Conservation (phyloP, 345 rosid species). For the Boechera retrofracta region DNA sequence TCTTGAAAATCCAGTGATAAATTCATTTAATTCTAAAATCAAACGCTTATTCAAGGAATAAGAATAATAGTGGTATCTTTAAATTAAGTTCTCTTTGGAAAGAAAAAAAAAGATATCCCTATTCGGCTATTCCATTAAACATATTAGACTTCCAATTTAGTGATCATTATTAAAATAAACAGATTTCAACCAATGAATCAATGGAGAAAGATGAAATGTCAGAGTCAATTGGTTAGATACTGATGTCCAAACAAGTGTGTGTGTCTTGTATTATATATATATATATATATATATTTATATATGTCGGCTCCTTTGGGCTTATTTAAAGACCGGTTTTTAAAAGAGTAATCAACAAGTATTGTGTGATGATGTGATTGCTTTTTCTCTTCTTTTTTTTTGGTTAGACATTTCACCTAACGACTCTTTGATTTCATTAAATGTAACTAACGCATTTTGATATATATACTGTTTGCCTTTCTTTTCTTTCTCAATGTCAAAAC, state of each 20-base stretch:
- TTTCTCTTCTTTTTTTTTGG: slow-evolving; percentile 2
- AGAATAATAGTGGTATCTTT: slow-evolving; percentile 1
- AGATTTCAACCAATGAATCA: slow-evolving; percentile 22
- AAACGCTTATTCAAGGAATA: neutral
- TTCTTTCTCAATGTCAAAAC: neutral
- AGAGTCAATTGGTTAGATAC: slow-evolving; percentile 42
- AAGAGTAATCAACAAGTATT: slow-evolving; percentile 35
- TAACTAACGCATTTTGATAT: slow-evolving; percentile 2
- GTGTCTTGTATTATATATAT: neutral
- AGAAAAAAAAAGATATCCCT: neutral
- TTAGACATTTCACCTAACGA: slow-evolving; percentile 45
- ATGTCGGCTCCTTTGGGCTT: slow-evolving; percentile 40
- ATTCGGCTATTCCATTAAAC: neutral
- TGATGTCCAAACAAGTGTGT: slow-evolving; percentile 37
- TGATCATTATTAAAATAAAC: neutral
- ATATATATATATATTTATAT: neutral
- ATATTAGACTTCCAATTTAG: neutral
- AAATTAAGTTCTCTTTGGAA: neutral
- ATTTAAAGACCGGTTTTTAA: neutral
- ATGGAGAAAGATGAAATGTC: slow-evolving; percentile 43
- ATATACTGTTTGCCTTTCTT: neutral
- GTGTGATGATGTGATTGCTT: slow-evolving; percentile 38
- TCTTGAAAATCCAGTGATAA: neutral
- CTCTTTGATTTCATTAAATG: slow-evolving; percentile 14
- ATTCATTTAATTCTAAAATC: neutral